phyloP scores from a whole-genome alignment of 1,284 basidiomycete genomes.

The Sphagnurus paluster region DNA sequence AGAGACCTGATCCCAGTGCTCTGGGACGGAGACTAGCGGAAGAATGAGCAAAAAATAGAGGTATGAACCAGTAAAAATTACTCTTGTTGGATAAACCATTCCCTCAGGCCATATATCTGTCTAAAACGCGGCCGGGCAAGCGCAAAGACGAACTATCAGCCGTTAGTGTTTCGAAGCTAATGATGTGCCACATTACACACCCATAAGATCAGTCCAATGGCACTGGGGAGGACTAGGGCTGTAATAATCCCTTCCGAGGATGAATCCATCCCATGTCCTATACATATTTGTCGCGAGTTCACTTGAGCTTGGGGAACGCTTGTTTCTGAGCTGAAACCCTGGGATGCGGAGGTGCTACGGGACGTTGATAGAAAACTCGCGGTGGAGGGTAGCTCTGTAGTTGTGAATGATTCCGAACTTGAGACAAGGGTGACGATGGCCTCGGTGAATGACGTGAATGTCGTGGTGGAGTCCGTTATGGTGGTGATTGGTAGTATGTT shows the following conservation, averaged over 20 bases:
- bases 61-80: slow-evolving; percentile 36
- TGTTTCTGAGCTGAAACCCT: slow-evolving; percentile 21
- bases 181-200: slow-evolving; percentile 38
- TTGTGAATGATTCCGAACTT: slow-evolving; percentile 9
- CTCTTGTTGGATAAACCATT: slow-evolving; percentile 75
- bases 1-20: slow-evolving; percentile 54
- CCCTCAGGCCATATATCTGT: slow-evolving; percentile 67
- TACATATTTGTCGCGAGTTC: slow-evolving; percentile 47
- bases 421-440: slow-evolving; percentile 30
- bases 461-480: slow-evolving; percentile 40
- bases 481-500: slow-evolving; percentile 40
- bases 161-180: slow-evolving; percentile 7
- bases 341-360: slow-evolving; percentile 20
- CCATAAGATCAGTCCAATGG: slow-evolving; percentile 64
- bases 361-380: background rate
- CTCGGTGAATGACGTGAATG: slow-evolving; percentile 44
- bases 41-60: slow-evolving; percentile 12
- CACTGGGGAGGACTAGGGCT: slow-evolving; percentile 54
- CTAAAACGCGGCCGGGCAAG: slow-evolving; percentile 65
- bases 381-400: slow-evolving; percentile 9
- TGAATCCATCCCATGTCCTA: slow-evolving; percentile 64
- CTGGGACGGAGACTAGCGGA: slow-evolving; percentile 59
- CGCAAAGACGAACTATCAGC: slow-evolving; percentile 60
- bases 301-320: slow-evolving; percentile 19
- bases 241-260: slow-evolving; percentile 64